These are phyloP conservation scores for Mycena pura DNA, from an alignment of 768 basidiomycete species.

Conservation along the genomic window DNA sequence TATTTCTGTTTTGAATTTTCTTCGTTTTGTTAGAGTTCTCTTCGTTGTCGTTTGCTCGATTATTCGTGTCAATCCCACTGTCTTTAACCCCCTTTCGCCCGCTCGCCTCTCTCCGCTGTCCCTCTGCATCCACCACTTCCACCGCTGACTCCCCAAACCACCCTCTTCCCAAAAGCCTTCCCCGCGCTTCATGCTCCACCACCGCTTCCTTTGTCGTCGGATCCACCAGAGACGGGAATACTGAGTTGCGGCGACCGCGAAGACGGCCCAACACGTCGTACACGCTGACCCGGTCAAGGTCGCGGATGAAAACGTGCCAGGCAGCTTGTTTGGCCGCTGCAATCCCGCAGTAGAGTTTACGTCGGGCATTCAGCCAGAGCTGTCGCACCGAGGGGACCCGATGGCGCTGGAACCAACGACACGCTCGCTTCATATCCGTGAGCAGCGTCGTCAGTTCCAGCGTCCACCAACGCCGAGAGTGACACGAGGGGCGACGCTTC, in stretches of 20 bases:
- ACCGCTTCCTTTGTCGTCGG: not conserved
- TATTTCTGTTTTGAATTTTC: not conserved
- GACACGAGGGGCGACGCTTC: not conserved
- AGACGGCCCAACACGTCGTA: not conserved
- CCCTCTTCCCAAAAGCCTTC: not conserved
- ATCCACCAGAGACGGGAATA: constrained; percentile 5
- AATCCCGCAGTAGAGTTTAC: not conserved
- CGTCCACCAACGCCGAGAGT: not conserved
- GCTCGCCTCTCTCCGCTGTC: not conserved
- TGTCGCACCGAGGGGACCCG: not conserved
- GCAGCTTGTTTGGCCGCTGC: not conserved
- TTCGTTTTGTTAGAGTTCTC: not conserved
- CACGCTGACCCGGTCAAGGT: not conserved
- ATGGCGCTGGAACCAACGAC: not conserved
- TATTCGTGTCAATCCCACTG: too few relatives aligned
- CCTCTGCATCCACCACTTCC: not conserved
- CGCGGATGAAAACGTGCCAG: not conserved
- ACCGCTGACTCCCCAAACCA: not conserved
- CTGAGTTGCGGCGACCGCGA: not conserved
- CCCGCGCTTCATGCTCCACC: not conserved
- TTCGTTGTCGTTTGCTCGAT: not conserved
- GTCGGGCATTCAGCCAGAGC: not conserved
- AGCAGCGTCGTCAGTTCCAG: not conserved
- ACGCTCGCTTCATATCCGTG: not conserved
- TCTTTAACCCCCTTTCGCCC: too few relatives aligned